Percentiles rank a stretch among this genome's conserved stretches.
These are phyloP conservation scores for Populus deltoides DNA, from an alignment of 345 rosid genomes.

Conservation along the genomic window DNA sequence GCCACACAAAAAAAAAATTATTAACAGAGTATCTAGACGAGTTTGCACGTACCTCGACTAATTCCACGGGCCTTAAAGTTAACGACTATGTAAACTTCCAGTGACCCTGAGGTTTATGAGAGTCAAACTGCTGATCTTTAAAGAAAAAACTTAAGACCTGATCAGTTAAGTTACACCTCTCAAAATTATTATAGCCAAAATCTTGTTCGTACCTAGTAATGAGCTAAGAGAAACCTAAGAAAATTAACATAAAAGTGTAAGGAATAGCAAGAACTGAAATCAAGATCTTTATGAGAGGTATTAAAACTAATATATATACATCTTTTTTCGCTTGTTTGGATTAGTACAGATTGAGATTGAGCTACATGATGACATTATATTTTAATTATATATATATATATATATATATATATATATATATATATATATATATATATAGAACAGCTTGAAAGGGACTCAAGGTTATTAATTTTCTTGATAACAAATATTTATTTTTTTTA, in stretches of 20 bases:
- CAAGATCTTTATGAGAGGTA: neutral
- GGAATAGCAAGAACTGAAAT: neutral
- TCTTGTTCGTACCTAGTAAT: no score
- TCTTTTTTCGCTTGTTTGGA: neutral
- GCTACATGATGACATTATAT: neutral
- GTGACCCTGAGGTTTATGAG: no score
- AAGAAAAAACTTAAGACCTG: no score
- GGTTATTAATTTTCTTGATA: neutral
- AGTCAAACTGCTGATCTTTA: no score
- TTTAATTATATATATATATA: neutral
- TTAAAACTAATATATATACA: neutral
- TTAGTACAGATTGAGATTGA: neutral
- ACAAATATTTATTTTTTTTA: neutral
- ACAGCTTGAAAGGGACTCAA: neutral
- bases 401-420: no score
- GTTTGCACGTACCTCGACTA: no score
- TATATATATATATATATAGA: neutral
- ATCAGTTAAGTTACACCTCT: rapidly evolving
- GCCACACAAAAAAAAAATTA: no score
- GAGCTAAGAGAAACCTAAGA: no score
- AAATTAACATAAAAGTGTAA: no score
- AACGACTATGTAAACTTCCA: no score
- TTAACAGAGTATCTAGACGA: no score
- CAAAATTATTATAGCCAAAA: neutral
- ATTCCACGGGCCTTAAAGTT: no score